These are phyloP conservation scores for Plasmodium relictum DNA, from an alignment of 169 alveolate genomes.

Conservation along the genomic window DNA sequence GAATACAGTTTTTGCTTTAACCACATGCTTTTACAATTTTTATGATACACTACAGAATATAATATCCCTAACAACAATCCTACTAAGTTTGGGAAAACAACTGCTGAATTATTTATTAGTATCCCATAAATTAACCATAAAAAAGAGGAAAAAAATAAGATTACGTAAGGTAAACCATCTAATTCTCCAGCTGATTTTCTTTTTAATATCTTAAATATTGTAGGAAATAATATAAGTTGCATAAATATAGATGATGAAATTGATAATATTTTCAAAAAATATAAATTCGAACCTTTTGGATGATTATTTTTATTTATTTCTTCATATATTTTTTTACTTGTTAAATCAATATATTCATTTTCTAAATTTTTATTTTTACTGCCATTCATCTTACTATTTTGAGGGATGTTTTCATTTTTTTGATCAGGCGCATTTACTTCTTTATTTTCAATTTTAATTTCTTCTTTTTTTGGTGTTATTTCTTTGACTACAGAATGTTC, in stretches of 20 bases:
- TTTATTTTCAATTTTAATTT: neutral
- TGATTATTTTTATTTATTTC: slow-evolving; percentile 16
- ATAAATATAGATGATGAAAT: slow-evolving; percentile 80
- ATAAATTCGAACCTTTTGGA: slow-evolving; percentile 16
- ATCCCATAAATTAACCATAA: slow-evolving; percentile 84
- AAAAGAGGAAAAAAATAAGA: slow-evolving; percentile 80
- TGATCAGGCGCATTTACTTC: neutral
- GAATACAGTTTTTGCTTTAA: slow-evolving; percentile 31
- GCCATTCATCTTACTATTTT: neutral
- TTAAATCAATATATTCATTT: slow-evolving; percentile 4
- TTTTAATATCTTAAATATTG: slow-evolving; percentile 79
- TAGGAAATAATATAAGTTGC: slow-evolving; percentile 81
- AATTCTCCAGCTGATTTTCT: slow-evolving; percentile 80
- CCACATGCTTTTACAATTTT: slow-evolving; percentile 55
- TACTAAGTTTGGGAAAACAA: slow-evolving; percentile 79
- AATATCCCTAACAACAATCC: slow-evolving; percentile 76
- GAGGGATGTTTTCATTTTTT: too few relatives aligned
- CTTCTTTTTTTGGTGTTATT: slow-evolving; percentile 39
- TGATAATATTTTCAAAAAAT: slow-evolving; percentile 77
- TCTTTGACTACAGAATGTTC: slow-evolving; percentile 60
- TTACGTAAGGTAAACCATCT: slow-evolving; percentile 79
- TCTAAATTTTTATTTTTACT: too few relatives aligned
- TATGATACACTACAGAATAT: slow-evolving; percentile 48
- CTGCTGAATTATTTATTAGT: slow-evolving; percentile 75
- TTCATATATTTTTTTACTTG: slow-evolving; percentile 30